These are phyloP conservation scores for Heritiera littoralis DNA, from an alignment of 345 rosid genomes.

Conservation along the genomic window DNA sequence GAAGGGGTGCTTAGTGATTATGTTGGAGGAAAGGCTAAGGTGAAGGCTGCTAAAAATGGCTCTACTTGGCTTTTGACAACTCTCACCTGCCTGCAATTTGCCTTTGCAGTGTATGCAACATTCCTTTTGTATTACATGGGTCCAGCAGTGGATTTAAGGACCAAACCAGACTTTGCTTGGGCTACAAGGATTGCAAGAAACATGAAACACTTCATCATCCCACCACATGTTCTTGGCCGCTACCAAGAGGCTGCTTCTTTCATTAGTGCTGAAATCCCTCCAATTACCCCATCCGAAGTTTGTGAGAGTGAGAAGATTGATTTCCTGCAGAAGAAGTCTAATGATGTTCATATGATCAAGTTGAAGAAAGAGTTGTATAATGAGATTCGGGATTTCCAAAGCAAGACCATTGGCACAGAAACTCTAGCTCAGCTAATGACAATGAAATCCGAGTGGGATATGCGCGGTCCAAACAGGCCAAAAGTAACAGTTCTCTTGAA, in stretches of 20 bases:
- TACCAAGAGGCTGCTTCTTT: slow-evolving; percentile 61
- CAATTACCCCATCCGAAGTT: slow-evolving; percentile 45
- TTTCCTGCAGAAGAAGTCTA: slow-evolving; percentile 86
- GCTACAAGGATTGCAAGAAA: slow-evolving; percentile 76
- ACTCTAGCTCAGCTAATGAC: slow-evolving; percentile 66
- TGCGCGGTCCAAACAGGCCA: slow-evolving; percentile 58
- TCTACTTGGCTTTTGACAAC: slow-evolving; percentile 66
- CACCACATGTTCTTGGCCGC: slow-evolving; percentile 61
- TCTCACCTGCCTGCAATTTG: slow-evolving; percentile 78
- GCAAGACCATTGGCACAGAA: slow-evolving; percentile 62
- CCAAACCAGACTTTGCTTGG: slow-evolving; percentile 90
- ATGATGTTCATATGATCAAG: slow-evolving; percentile 71
- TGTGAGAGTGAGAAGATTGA: slow-evolving; percentile 95
- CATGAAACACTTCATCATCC: slow-evolving; percentile 68
- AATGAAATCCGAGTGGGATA: slow-evolving; percentile 85
- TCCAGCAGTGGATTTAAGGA: slow-evolving; percentile 68
- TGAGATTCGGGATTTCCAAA: slow-evolving; percentile 64
- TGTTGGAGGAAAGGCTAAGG: slow-evolving; percentile 51
- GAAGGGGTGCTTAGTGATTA: slow-evolving; percentile 77
- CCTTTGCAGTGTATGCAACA: slow-evolving; percentile 88
- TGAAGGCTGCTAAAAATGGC: slow-evolving; percentile 32
- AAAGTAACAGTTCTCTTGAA: slow-evolving; percentile 84
- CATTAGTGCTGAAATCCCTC: slow-evolving; percentile 34
- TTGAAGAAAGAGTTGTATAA: slow-evolving; percentile 70
- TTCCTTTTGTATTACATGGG: slow-evolving; percentile 88